These are phyloP conservation scores for Yamadazyma triangularis DNA, from an alignment of 1,139 yeast genomes.

Conservation along the genomic window DNA sequence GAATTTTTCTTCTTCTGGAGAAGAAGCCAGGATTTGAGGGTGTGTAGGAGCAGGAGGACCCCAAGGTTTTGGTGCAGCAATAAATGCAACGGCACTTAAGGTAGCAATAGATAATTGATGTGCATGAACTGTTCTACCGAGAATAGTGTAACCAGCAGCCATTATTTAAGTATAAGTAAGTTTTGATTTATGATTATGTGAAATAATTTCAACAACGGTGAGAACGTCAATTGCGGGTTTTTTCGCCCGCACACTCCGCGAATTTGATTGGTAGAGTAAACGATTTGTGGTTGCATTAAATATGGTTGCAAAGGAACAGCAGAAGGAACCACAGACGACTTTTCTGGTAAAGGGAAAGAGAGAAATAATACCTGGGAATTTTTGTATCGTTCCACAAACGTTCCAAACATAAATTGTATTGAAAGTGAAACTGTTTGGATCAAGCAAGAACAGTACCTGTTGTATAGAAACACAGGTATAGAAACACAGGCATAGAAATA, in stretches of 20 bases:
- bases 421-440: too few relatives aligned
- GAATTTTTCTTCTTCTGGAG: slow-evolving; percentile 88
- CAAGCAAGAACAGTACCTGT: too few relatives aligned
- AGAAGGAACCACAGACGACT: too few relatives aligned
- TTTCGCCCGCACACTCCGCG: neutral
- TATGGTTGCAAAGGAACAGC: too few relatives aligned
- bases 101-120: slow-evolving; percentile 72
- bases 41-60: slow-evolving; percentile 51
- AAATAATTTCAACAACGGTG: slow-evolving; percentile 1
- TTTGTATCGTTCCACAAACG: too few relatives aligned
- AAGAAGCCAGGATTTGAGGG: slow-evolving; percentile 70
- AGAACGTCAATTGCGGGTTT: neutral
- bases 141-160: slow-evolving; percentile 78
- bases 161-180: too few relatives aligned
- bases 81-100: slow-evolving; percentile 54
- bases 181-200: too few relatives aligned
- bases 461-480: too few relatives aligned
- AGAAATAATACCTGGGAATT: too few relatives aligned
- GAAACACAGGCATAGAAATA: too few relatives aligned
- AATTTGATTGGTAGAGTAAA: slow-evolving; percentile 9
- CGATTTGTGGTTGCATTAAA: slow-evolving; percentile 14
- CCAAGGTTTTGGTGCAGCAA: slow-evolving; percentile 72
- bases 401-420: too few relatives aligned
- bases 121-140: slow-evolving; percentile 73
- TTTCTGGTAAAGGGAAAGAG: too few relatives aligned